Conservation (phyloP, 2,329 filamentous ascomycete species). For the Colletotrichum orbiculare region DNA sequence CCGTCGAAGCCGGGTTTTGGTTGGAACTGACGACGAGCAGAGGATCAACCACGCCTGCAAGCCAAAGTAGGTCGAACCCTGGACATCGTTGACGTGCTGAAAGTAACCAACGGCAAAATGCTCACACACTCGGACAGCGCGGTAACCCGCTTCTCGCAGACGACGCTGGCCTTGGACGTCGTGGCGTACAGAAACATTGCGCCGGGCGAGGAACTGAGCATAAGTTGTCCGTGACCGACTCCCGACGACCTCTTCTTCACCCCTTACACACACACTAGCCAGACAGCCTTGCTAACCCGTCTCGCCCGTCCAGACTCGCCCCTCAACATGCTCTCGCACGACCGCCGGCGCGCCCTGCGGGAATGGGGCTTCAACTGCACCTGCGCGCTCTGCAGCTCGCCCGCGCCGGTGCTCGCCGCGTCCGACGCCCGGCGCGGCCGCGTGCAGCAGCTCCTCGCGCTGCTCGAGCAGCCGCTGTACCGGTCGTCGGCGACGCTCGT, state of each 20-base stretch:
- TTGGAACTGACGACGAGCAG: conserved; percentile 34
- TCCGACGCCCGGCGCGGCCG: conserved; percentile 40
- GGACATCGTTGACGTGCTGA: not conserved
- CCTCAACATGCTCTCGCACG: conserved; percentile 40
- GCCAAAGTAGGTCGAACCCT: conserved; percentile 45
- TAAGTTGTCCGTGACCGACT: conserved; percentile 45
- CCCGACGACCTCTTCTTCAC: not conserved
- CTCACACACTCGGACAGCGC: conserved; percentile 40
- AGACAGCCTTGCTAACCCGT: not conserved
- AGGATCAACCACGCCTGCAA: conserved; percentile 51
- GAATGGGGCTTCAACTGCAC: conserved; percentile 45
- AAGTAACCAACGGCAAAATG: not conserved
- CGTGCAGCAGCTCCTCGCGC: conserved; percentile 40
- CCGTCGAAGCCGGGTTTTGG: not conserved
- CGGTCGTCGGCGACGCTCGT: conserved; percentile 27
- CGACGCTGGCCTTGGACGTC: conserved; percentile 46
- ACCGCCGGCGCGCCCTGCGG: conserved; percentile 39
- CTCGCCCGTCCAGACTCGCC: conserved; percentile 38
- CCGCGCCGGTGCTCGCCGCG: conserved; percentile 20
- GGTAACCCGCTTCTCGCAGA: conserved; percentile 46
- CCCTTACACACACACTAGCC: not conserved
- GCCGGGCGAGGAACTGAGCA: conserved; percentile 48
- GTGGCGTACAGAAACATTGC: conserved; percentile 48
- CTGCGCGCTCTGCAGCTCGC: conserved; percentile 41
- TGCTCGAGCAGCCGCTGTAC: conserved; percentile 36